phyloP scores from a whole-genome alignment of 495 filamentous ascomycete genomes.

The Penicillium desertorum region DNA sequence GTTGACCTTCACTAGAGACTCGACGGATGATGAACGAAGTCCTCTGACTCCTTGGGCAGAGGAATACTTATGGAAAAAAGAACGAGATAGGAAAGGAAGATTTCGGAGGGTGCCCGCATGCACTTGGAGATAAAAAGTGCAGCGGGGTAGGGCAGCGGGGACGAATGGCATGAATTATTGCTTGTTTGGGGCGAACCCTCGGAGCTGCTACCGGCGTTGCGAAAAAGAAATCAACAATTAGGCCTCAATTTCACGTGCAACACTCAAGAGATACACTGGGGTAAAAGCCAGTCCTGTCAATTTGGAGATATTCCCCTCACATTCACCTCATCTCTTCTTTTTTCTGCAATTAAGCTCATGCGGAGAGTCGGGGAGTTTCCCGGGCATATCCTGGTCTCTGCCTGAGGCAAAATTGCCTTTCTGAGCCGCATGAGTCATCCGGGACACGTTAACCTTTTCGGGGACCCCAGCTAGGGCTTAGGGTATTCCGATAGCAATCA shows the following conservation, averaged over 20 bases:
- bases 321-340: conserved; percentile 6
- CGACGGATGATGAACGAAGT: conserved; percentile 14
- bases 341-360: conserved; percentile 11
- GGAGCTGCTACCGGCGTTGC: conserved; percentile 19
- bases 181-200: conserved; percentile 31
- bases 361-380: conserved; percentile 14
- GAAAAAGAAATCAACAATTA: background rate
- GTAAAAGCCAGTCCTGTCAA: background rate
- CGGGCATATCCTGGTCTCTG: conserved; percentile 1
- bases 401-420: conserved; percentile 15
- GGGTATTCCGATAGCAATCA: conserved; percentile 23
- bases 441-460: background rate
- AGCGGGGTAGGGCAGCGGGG: conserved; percentile 46
- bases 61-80: conserved; percentile 20
- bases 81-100: conserved; percentile 20
- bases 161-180: conserved; percentile 39
- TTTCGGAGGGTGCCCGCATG: conserved; percentile 28
- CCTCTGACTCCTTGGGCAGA: conserved; percentile 23
- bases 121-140: conserved; percentile 27
- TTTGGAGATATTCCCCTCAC: conserved; percentile 2
- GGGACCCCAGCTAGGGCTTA: conserved; percentile 26
- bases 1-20: conserved; percentile 17
- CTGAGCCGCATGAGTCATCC: conserved; percentile 14
- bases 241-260: background rate
- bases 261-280: background rate